A percentile compares a stretch with the other conserved stretches of the same genome.
These are phyloP conservation scores for Aspergillus steynii DNA, from an alignment of 495 filamentous ascomycete species.

Conservation along the genomic window DNA sequence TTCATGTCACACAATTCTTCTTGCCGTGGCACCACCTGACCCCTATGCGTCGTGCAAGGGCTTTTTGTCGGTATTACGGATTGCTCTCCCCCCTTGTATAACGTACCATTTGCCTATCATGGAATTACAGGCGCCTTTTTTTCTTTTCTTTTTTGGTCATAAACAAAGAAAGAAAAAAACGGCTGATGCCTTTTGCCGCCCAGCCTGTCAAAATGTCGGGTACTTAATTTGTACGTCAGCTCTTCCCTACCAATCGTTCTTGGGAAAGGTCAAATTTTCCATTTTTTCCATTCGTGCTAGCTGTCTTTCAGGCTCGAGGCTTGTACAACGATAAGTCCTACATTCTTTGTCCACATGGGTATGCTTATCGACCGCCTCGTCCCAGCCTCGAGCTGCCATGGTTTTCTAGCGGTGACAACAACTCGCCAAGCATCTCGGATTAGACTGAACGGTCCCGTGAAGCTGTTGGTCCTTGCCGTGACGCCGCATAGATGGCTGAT, in stretches of 20 bases:
- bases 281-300: background rate
- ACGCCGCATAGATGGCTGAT: background rate
- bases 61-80: background rate
- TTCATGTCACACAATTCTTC: conserved; percentile 3
- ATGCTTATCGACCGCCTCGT: conserved; percentile 4
- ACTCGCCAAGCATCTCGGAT: background rate
- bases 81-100: background rate
- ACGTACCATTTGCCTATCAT: conserved; percentile 1
- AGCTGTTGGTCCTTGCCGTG: background rate
- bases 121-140: conserved; percentile 4
- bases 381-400: background rate
- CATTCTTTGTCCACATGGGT: background rate
- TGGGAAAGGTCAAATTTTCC: background rate
- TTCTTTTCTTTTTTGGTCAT: conserved; percentile 4
- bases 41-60: background rate
- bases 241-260: background rate
- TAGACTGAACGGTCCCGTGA: background rate
- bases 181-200: background rate
- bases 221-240: background rate
- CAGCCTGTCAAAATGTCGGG: background rate
- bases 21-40: background rate
- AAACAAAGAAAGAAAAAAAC: background rate
- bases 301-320: background rate
- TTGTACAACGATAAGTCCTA: background rate
- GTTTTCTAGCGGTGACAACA: background rate